Conservation (phyloP, 2,329 filamentous ascomycete genomes). For the Cercospora berteroae region DNA sequence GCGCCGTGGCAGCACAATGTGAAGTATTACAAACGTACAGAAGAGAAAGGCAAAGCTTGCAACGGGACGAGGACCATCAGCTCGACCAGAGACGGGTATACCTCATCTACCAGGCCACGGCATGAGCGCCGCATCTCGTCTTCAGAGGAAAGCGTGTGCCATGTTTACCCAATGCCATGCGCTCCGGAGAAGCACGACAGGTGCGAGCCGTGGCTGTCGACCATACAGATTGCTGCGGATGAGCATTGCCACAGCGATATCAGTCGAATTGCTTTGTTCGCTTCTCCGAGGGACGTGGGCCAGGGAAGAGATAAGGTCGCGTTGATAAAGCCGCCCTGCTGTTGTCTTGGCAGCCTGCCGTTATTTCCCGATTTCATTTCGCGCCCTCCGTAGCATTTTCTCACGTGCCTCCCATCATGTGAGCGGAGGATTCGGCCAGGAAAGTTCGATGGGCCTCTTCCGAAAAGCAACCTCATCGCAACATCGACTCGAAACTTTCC, state of each 20-base stretch:
- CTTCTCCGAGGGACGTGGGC: constrained; percentile 21
- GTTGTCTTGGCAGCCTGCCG: not conserved
- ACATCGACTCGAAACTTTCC: not conserved
- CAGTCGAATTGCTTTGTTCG: constrained; percentile 6
- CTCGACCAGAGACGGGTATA: constrained; percentile 9
- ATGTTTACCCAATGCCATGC: constrained; percentile 17
- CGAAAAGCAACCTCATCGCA: not conserved
- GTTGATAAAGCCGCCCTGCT: not conserved
- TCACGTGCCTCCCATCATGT: not conserved
- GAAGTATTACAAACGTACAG: not conserved
- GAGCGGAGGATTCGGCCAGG: not conserved
- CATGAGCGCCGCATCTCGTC: constrained; percentile 8
- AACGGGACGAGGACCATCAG: not conserved
- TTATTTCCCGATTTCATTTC: not conserved
- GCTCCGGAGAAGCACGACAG: constrained; percentile 22
- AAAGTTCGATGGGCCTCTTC: not conserved
- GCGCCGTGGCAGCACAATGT: not conserved
- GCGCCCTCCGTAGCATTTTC: not conserved
- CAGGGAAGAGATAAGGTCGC: not conserved
- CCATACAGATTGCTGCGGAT: constrained; percentile 19
- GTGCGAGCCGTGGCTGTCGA: not conserved
- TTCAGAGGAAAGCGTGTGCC: constrained; percentile 5
- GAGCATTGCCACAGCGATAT: constrained; percentile 4
- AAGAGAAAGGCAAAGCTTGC: not conserved
- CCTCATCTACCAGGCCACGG: constrained; percentile 20